A percentile compares a stretch with the other conserved stretches of the same genome.
Evolutionary conservation across 2,329 filamentous ascomycete genomes (phyloP).

Genomic region (Colletotrichum liriopes): DNA sequence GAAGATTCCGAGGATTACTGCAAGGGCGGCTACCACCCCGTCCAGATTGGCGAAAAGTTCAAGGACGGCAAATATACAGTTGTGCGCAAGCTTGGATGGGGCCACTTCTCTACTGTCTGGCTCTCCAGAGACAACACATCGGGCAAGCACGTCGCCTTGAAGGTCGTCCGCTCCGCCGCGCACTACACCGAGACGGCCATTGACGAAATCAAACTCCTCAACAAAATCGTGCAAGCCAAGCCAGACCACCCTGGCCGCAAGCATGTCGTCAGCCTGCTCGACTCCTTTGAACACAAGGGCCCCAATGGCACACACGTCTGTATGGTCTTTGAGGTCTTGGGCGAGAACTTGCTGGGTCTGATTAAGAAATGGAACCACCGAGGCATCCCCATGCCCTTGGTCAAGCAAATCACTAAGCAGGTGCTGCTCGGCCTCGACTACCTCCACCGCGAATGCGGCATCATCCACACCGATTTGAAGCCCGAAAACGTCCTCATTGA

Average conservation of each 20-base stretch:
- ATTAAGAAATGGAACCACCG: slow-evolving; percentile 99
- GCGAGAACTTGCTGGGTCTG: slow-evolving; percentile 92
- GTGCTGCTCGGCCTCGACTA: slow-evolving; percentile 96
- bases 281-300: slow-evolving; percentile 98
- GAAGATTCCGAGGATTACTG: slow-evolving; percentile 99
- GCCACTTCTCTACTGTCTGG: slow-evolving; percentile 99
- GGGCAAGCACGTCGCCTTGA: slow-evolving; percentile 95
- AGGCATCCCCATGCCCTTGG: slow-evolving; percentile 94
- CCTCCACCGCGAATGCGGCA: slow-evolving; percentile 96
- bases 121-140: slow-evolving; percentile 86
- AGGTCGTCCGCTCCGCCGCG: slow-evolving; percentile 96
- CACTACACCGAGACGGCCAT: slow-evolving; percentile 99
- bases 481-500: slow-evolving; percentile 99
- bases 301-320: slow-evolving; percentile 97
- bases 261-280: slow-evolving; percentile 95
- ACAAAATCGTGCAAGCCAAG: slow-evolving; percentile 96
- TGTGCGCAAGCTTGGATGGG: slow-evolving; percentile 97
- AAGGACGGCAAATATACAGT: slow-evolving; percentile 98
- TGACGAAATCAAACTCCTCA: slow-evolving; percentile 98
- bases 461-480: slow-evolving; percentile 98
- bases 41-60: slow-evolving; percentile 94
- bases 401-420: slow-evolving; percentile 99
- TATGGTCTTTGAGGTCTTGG: slow-evolving; percentile 99
- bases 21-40: slow-evolving; percentile 98
- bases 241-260: slow-evolving; percentile 93